A percentile compares a stretch with the other conserved stretches of the same genome.
Conservation (phyloP, 2,329 filamentous ascomycete genomes). For the Aspergillus fijiensis region DNA sequence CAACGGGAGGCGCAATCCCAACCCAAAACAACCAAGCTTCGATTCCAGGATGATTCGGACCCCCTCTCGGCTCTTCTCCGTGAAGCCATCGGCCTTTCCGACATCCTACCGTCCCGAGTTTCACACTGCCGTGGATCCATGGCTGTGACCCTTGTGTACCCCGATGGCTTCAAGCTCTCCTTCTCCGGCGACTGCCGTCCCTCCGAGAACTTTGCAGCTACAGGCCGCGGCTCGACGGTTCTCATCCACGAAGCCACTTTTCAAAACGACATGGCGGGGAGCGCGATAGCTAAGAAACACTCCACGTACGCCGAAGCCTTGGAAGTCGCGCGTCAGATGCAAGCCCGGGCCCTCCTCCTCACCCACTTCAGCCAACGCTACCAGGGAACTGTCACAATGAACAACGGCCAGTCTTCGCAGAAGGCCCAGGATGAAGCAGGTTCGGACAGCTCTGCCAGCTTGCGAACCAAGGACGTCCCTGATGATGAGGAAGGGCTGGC, state of each 20-base stretch:
- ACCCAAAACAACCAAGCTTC: constrained; percentile 22
- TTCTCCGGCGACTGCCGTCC: constrained; percentile 96
- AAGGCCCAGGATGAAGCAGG: constrained; percentile 10
- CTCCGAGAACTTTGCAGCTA: constrained; percentile 64
- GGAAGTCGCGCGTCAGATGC: constrained; percentile 72
- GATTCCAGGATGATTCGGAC: constrained; percentile 27
- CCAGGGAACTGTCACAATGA: constrained; percentile 61
- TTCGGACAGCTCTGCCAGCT: constrained; percentile 7
- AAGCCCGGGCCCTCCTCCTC: constrained; percentile 73
- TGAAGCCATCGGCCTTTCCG: constrained; percentile 59
- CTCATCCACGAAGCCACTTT: constrained; percentile 97
- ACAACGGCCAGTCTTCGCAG: not conserved
- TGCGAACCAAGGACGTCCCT: constrained; percentile 26
- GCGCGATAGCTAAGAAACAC: constrained; percentile 86
- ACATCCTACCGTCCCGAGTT: constrained; percentile 68
- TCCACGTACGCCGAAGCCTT: constrained; percentile 86
- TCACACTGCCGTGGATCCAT: constrained; percentile 77
- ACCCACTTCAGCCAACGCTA: constrained; percentile 97
- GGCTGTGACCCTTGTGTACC: constrained; percentile 75
- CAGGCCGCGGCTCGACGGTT: constrained; percentile 74
- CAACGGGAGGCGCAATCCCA: constrained; percentile 10
- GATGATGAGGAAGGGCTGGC: constrained; percentile 16
- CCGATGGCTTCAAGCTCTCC: constrained; percentile 77
- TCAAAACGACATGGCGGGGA: constrained; percentile 74
- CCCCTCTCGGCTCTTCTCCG: constrained; percentile 44